A percentile compares a stretch with the other conserved stretches of the same genome.
phyloP scores from a whole-genome alignment of 2,329 filamentous ascomycete species.

The Xylogone sp. region DNA sequence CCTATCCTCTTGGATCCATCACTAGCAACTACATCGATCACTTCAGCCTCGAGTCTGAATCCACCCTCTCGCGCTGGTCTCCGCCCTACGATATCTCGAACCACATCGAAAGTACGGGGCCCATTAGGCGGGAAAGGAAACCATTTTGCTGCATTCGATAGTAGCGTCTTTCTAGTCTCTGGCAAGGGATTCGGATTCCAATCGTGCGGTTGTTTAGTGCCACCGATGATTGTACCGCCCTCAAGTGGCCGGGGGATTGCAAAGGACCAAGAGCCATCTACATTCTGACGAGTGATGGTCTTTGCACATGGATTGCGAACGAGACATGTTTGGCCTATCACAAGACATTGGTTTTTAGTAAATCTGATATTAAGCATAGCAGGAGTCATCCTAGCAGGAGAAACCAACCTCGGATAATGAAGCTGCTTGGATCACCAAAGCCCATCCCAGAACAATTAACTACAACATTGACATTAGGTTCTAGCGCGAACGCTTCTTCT shows the following conservation, averaged over 20 bases:
- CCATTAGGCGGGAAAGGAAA: conserved; percentile 35
- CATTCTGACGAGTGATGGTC: conserved; percentile 56
- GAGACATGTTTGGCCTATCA: conserved; percentile 41
- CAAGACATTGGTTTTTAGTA: too few species aligned
- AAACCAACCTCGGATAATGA: conserved; percentile 34
- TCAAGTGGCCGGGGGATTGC: conserved; percentile 57
- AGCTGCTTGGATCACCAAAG: conserved; percentile 36
- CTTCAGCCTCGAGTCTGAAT: conserved; percentile 9
- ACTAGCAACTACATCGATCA: background rate
- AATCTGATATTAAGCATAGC: too few species aligned
- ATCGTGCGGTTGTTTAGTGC: conserved; percentile 58
- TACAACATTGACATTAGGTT: conserved; percentile 30
- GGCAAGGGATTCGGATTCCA: conserved; percentile 47
- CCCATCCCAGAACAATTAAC: conserved; percentile 42
- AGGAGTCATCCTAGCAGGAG: too few species aligned
- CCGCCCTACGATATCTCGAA: conserved; percentile 41
- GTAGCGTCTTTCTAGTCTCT: conserved; percentile 42
- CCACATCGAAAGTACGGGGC: conserved; percentile 34
- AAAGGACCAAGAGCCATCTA: conserved; percentile 61
- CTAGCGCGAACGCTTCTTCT: conserved; percentile 35
- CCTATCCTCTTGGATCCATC: too few species aligned
- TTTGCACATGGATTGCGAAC: conserved; percentile 38
- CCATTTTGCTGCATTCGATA: conserved; percentile 36
- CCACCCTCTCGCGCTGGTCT: conserved; percentile 40
- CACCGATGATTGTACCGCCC: conserved; percentile 63